A percentile compares a stretch with the other conserved stretches of the same genome.
Conservation (phyloP, 768 basidiomycete species). For the Mycena albidolilacea region DNA sequence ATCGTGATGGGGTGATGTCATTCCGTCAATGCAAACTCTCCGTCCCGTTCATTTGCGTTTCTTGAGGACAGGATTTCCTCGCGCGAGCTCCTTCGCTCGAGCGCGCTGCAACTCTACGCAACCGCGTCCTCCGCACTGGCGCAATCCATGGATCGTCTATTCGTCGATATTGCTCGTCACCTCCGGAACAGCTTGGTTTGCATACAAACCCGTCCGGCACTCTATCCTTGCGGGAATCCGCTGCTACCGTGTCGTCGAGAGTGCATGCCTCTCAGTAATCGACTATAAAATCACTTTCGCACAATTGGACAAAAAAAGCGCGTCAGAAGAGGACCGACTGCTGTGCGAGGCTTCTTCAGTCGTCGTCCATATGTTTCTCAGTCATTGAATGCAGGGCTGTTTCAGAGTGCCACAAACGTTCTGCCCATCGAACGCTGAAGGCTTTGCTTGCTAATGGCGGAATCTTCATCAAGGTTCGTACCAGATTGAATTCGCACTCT, state of each 20-base stretch:
- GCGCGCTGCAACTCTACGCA: slow-evolving; percentile 23
- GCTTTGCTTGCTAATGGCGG: slow-evolving; percentile 94
- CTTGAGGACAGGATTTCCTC: not conserved
- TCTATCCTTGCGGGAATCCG: slow-evolving; percentile 79
- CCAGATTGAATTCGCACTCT: not conserved
- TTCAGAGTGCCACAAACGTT: slow-evolving; percentile 87
- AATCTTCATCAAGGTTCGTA: slow-evolving; percentile 47
- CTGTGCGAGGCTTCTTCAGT: slow-evolving; percentile 20
- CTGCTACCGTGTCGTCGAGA: slow-evolving; percentile 85
- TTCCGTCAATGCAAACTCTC: slow-evolving; percentile 15
- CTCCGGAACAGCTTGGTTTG: slow-evolving; percentile 55
- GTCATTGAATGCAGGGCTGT: slow-evolving; percentile 56
- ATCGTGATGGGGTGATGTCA: not conserved
- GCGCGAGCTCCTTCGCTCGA: slow-evolving; percentile 1
- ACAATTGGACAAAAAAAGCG: slow-evolving; percentile 53
- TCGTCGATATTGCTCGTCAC: slow-evolving; percentile 54
- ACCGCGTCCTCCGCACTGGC: not conserved
- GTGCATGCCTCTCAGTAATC: slow-evolving; percentile 73
- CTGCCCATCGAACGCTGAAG: slow-evolving; percentile 79
- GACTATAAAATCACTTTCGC: slow-evolving; percentile 83
- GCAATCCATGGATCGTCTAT: slow-evolving; percentile 54
- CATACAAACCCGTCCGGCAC: slow-evolving; percentile 87
- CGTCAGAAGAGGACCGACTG: slow-evolving; percentile 63
- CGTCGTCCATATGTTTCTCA: not conserved
- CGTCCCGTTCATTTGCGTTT: not conserved